These are phyloP conservation scores for Chionographis japonica DNA, from an alignment of 106 monocot species.

Conservation along the genomic window DNA sequence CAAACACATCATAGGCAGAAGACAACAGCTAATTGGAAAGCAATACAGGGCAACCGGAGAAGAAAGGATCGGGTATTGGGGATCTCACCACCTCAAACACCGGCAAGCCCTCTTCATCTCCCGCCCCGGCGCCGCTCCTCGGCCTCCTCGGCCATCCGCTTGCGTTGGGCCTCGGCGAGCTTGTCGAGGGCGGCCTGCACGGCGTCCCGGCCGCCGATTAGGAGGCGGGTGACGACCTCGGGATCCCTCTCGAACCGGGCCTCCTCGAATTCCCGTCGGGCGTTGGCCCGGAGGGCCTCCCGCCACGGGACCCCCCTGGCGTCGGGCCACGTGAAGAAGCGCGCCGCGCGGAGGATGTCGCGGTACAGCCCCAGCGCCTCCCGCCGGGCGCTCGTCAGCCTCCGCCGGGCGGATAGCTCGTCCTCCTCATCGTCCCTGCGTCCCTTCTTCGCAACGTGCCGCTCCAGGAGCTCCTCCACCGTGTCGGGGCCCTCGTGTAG, in stretches of 20 bases:
- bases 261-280: conserved; percentile 89
- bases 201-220: conserved; percentile 90
- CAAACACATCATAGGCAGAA: no score
- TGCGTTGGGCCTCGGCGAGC: conserved; percentile 63
- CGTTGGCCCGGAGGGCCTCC: conserved; percentile 85
- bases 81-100: no score
- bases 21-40: no score
- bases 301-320: conserved; percentile 73
- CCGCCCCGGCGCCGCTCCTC: conserved; percentile 14
- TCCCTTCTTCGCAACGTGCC: conserved; percentile 60
- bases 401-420: conserved; percentile 35
- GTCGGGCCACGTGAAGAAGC: conserved; percentile 89
- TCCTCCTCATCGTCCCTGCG: conserved; percentile 29
- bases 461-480: conserved; percentile 85
- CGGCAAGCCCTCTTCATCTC: not conserved
- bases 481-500: conserved; percentile 97
- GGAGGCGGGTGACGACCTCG: conserved; percentile 68
- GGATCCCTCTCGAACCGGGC: conserved; percentile 86
- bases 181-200: conserved; percentile 84
- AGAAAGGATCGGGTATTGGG: no score
- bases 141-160: conserved; percentile 32
- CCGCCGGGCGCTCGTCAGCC: conserved; percentile 73
- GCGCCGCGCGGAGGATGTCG: conserved; percentile 78
- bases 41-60: no score
- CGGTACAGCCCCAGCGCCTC: conserved; percentile 92